Base-by-base conservation (phyloP, 495 filamentous ascomycete species). In the Penicillium cinerascens region DNA sequence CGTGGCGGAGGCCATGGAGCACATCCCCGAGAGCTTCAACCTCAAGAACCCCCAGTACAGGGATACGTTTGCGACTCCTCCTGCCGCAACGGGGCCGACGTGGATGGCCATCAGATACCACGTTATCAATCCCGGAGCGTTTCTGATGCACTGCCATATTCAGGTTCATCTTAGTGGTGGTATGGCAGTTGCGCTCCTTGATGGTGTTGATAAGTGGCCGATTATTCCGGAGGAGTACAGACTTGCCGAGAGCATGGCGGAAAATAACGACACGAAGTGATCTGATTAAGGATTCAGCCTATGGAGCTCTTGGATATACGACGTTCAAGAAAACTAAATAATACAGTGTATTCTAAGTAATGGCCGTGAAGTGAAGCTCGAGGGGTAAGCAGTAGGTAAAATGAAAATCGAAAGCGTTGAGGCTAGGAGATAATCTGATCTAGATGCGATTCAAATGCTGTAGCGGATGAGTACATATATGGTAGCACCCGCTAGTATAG, bases 121-220 rank as follows among this genome's bases (percentile, higher is more conserved):
- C 20, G 75, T 75, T 13, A 58, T 64, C 1, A 77, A 78, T 46
- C 78, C 77, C 6, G 78, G 78, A 1, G 65, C 75, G 1, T 81
- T 67, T 53, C 55, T 81, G 11, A 41, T 83, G 38, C 78, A 83
- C 58, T 82, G 80, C 46, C 79, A 83, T 60, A 74, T 82, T 43
- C 63, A 75, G 51, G 73, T 67, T 9, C 79, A 83, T 65, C 49
- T 79, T 22, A 39, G 54, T 18, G 73, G 72, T 3, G 79, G 79
- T 7, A 79, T 82, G 71, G 63, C 66, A 1, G 50, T 80, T 50
- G 66, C 66, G 0, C 70, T 82, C 18, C 55, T 77, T 47, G 79
- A 83, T 56, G 79, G 78, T 0, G 55, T 77, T 16, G 78, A 82
- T 47, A 58, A 52, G 16, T 81, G 75, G 76, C 78, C 78, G 10